Conservation (phyloP, 2,329 filamentous ascomycete species). For the Aspergillus sp. region DNA sequence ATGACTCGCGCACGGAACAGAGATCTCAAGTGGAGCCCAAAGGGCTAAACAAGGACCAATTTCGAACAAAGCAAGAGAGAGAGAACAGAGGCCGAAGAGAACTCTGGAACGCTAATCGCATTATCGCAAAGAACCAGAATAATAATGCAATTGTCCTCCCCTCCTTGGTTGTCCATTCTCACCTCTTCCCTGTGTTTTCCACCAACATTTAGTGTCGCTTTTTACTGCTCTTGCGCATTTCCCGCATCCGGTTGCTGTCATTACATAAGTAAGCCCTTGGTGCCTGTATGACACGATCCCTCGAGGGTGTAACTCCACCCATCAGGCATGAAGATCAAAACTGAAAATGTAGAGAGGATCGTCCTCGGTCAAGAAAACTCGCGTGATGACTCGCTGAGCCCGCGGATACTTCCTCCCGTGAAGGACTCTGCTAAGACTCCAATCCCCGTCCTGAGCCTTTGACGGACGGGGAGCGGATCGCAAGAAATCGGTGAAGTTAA, state of each 20-base stretch:
- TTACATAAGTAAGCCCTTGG: conserved; percentile 1
- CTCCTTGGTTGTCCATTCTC: neutral
- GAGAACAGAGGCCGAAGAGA: neutral
- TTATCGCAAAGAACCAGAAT: neutral
- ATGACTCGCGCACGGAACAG: neutral
- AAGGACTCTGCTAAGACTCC: conserved; percentile 5
- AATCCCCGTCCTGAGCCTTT: conserved; percentile 17
- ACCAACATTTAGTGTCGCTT: neutral
- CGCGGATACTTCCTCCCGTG: neutral
- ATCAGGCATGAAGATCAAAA: conserved; percentile 7
- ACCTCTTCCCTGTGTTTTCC: neutral
- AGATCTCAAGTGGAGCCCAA: neutral
- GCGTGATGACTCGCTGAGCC: conserved; percentile 4
- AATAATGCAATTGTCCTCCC: conserved; percentile 6
- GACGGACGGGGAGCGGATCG: conserved; percentile 30
- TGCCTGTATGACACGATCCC: conserved; percentile 12
- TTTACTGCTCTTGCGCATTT: conserved; percentile 2
- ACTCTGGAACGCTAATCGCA: neutral
- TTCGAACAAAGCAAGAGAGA: neutral
- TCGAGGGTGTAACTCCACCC: conserved; percentile 10
- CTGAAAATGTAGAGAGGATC: conserved; percentile 10
- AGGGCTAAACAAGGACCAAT: neutral
- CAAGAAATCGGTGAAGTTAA: conserved; percentile 36
- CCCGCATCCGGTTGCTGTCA: neutral
- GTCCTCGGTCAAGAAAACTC: conserved; percentile 10